These are phyloP conservation scores for Colletotrichum costaricense DNA, from an alignment of 2,329 filamentous ascomycete genomes.

Conservation along the genomic window DNA sequence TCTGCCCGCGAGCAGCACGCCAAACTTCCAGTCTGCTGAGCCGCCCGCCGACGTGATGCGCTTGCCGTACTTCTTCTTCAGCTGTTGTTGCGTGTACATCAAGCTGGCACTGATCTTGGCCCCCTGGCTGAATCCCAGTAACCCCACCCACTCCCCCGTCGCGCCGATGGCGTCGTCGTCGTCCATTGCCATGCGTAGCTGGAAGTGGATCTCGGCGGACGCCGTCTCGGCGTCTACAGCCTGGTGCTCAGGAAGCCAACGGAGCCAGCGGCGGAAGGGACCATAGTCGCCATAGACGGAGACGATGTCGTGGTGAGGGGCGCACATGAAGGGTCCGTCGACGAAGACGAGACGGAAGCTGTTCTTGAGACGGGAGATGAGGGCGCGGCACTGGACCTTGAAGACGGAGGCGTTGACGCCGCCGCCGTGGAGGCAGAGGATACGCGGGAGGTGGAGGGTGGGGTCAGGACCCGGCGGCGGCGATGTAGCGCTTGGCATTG, in stretches of 20 bases:
- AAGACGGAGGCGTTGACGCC: slow-evolving; percentile 80
- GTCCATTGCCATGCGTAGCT: slow-evolving; percentile 60
- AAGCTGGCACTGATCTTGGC: slow-evolving; percentile 71
- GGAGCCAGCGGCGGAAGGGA: slow-evolving; percentile 73
- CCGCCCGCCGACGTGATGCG: slow-evolving; percentile 41
- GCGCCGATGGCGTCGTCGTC: slow-evolving; percentile 61
- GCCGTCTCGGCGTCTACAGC: slow-evolving; percentile 59
- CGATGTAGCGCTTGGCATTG: slow-evolving; percentile 29
- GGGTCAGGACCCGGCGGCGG: slow-evolving; percentile 19
- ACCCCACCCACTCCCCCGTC: slow-evolving; percentile 67
- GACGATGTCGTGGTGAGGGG: slow-evolving; percentile 71
- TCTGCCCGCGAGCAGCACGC: slow-evolving; percentile 70
- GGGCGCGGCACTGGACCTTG: slow-evolving; percentile 71
- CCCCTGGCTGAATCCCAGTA: slow-evolving; percentile 76
- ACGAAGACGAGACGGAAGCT: slow-evolving; percentile 79
- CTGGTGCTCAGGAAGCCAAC: slow-evolving; percentile 70
- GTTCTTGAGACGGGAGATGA: slow-evolving; percentile 58
- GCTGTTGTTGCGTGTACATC: slow-evolving; percentile 70
- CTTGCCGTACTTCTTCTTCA: slow-evolving; percentile 49
- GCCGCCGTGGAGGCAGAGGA: slow-evolving; percentile 85
- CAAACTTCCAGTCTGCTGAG: slow-evolving; percentile 65
- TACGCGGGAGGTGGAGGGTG: slow-evolving; percentile 63
- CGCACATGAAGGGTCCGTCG: slow-evolving; percentile 74
- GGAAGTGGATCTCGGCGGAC: slow-evolving; percentile 51
- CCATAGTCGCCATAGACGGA: slow-evolving; percentile 73